phyloP scores from a whole-genome alignment of 331 rosid species.

The Quercus phellos region DNA sequence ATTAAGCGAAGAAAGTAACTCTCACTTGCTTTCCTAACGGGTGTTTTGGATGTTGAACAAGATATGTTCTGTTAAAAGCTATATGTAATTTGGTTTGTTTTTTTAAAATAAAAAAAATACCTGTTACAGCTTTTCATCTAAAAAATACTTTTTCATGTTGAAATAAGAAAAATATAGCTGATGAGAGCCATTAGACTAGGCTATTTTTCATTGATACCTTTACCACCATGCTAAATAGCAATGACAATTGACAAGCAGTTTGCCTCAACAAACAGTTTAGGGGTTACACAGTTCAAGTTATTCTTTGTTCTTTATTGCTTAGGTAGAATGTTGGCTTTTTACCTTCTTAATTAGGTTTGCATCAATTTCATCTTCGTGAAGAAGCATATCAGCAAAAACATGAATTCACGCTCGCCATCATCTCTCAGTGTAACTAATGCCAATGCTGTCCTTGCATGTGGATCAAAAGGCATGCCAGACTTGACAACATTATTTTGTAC shows the following conservation, averaged over 20 bases:
- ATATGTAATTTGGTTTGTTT: too few species aligned
- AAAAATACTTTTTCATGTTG: neutral
- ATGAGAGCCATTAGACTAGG: neutral
- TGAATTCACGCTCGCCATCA: conserved; percentile 26
- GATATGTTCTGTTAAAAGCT: too few species aligned
- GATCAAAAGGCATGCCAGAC: conserved; percentile 29
- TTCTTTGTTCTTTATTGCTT: too few species aligned
- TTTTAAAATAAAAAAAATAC: too few species aligned
- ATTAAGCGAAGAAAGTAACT: too few species aligned
- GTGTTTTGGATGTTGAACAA: too few species aligned
- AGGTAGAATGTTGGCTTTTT: neutral
- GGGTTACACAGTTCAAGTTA: neutral
- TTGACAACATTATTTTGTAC: conserved; percentile 37
- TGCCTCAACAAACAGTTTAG: too few species aligned
- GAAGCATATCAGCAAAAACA: conserved; percentile 34
- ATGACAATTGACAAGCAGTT: neutral
- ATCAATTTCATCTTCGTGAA: conserved; percentile 21
- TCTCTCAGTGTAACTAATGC: conserved; percentile 21
- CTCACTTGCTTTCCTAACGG: too few species aligned
- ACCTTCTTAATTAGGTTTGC: conserved; percentile 25
- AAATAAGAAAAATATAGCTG: neutral
- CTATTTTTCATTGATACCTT: neutral
- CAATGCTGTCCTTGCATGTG: conserved; percentile 26
- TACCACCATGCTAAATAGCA: neutral
- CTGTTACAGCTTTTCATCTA: neutral